Conservation (phyloP, 306 rosid genomes). For the Astragalus glycyphyllos region DNA sequence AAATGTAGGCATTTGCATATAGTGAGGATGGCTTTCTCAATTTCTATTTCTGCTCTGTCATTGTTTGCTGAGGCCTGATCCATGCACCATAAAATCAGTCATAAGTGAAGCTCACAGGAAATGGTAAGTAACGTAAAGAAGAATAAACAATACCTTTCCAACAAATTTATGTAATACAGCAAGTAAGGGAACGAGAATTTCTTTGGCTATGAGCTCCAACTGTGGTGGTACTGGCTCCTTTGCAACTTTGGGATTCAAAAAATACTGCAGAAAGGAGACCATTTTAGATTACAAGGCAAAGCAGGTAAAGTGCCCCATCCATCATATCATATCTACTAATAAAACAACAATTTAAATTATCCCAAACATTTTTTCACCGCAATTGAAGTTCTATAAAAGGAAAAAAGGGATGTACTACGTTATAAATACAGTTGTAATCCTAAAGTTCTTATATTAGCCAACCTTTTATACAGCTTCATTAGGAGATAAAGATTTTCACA, state of each 20-base stretch:
- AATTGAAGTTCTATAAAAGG: not conserved
- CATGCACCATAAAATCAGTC: constrained; percentile 44
- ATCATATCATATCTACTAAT: constrained; percentile 9
- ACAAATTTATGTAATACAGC: constrained; percentile 70
- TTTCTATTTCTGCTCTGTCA: constrained; percentile 50
- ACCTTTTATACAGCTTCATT: not conserved
- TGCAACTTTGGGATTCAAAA: constrained; percentile 77
- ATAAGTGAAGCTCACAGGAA: constrained; percentile 19
- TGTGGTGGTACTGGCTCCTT: constrained; percentile 86
- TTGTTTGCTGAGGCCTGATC: constrained; percentile 61
- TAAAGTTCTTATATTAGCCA: not conserved
- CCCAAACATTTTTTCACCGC: not conserved
- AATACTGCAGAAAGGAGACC: constrained; percentile 61
- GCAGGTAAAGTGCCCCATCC: constrained; percentile 29
- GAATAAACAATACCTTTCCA: constrained; percentile 53
- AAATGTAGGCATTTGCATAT: constrained; percentile 84
- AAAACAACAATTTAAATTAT: constrained; percentile 4
- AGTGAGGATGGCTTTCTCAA: constrained; percentile 66
- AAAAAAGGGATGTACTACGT: not conserved
- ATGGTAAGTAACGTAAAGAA: constrained; percentile 21
- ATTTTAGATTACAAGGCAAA: constrained; percentile 23
- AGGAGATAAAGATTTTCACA: not conserved
- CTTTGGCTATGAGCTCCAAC: constrained; percentile 73
- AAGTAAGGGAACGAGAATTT: constrained; percentile 74
- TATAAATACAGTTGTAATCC: constrained; percentile 11